Conservation (phyloP, 305 asterid species). For the Fraxinus platypoda region DNA sequence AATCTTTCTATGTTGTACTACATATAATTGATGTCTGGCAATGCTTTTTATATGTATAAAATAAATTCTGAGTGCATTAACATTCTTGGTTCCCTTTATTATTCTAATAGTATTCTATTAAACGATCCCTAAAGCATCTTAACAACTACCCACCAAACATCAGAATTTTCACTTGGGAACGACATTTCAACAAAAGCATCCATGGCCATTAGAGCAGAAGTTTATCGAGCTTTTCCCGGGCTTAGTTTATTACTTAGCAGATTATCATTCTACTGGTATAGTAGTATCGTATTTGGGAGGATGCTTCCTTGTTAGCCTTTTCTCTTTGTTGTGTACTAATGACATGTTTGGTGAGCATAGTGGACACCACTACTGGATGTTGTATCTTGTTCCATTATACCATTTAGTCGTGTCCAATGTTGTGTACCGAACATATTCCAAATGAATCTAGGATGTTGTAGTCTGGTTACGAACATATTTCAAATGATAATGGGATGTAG, state of each 20-base stretch:
- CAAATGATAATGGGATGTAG: neutral
- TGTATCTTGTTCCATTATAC: neutral
- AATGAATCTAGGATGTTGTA: neutral
- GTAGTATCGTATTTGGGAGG: neutral
- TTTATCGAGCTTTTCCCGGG: neutral
- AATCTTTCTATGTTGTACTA: neutral
- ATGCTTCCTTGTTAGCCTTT: neutral
- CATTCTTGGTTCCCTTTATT: neutral
- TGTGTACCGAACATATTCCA: neutral
- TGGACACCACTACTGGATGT: neutral
- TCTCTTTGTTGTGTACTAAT: neutral
- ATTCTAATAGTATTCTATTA: neutral
- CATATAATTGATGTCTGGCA: neutral
- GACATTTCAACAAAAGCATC: constrained; percentile 16
- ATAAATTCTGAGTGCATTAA: neutral
- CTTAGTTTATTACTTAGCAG: neutral
- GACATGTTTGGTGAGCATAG: neutral
- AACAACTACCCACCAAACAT: neutral
- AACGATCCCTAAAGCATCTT: neutral
- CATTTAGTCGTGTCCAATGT: neutral
- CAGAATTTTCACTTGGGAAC: constrained; percentile 16
- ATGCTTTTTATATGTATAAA: neutral
- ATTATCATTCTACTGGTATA: neutral
- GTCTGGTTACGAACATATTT: neutral
- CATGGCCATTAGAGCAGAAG: neutral